These are phyloP conservation scores for Quercus cerris DNA, from an alignment of 306 rosid species.

Conservation along the genomic window DNA sequence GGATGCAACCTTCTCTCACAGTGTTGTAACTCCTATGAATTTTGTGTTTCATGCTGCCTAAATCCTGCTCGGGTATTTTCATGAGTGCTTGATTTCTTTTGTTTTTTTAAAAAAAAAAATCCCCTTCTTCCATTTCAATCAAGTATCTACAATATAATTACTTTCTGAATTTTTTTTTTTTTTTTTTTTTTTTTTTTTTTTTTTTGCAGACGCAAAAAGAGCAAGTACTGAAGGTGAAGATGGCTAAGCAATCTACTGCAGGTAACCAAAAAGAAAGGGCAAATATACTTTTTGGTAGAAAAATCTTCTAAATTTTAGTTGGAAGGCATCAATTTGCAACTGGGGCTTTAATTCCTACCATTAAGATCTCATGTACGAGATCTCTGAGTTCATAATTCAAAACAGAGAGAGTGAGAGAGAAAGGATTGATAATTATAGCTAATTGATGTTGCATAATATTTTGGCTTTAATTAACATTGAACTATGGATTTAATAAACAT, in stretches of 20 bases:
- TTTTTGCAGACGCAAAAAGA: slow-evolving; percentile 56
- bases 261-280: slow-evolving; percentile 30
- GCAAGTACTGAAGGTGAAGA: slow-evolving; percentile 52
- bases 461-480: slow-evolving; percentile 17
- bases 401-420: background rate
- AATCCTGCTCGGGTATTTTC: slow-evolving; percentile 66
- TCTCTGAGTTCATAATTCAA: background rate
- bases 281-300: background rate
- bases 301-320: background rate
- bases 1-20: slow-evolving; percentile 80
- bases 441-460: background rate
- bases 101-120: background rate
- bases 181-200: slow-evolving; percentile 19
- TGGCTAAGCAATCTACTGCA: slow-evolving; percentile 76
- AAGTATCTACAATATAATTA: slow-evolving; percentile 4
- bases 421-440: background rate
- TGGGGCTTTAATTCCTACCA: background rate
- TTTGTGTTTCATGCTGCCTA: slow-evolving; percentile 94
- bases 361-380: background rate
- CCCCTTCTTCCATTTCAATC: background rate
- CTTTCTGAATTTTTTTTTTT: too few species aligned
- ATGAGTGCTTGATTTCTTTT: background rate
- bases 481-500: slow-evolving; percentile 1
- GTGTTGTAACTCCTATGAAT: slow-evolving; percentile 89
- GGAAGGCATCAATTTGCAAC: background rate